Evolutionary conservation across 805 yeast genomes (phyloP).

Genomic region (Starmerella kuoi): DNA sequence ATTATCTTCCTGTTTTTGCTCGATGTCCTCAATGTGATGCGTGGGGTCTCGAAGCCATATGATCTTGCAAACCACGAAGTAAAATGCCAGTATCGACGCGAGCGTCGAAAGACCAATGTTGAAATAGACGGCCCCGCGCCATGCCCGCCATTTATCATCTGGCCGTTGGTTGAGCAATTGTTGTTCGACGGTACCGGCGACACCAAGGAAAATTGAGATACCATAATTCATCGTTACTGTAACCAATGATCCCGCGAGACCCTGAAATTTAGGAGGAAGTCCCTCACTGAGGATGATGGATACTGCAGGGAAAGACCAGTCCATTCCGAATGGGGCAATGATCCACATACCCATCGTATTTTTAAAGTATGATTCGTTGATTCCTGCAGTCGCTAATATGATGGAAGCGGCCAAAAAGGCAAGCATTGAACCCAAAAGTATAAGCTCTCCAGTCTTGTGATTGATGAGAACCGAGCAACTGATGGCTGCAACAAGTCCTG

Average conservation of each 20-base stretch:
- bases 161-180: constrained; percentile 28
- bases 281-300: constrained; percentile 47
- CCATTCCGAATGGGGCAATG: constrained; percentile 61
- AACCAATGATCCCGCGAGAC: constrained; percentile 64
- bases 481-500: constrained; percentile 47
- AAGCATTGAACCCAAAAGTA: constrained; percentile 40
- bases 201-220: constrained; percentile 53
- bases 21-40: too few species aligned
- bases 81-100: constrained; percentile 30
- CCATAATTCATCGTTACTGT: constrained; percentile 61
- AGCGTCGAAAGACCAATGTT: constrained; percentile 50
- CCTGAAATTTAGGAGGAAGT: constrained; percentile 54
- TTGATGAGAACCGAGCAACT: constrained; percentile 39
- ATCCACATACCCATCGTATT: constrained; percentile 45
- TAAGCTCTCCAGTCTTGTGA: constrained; percentile 37
- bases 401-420: constrained; percentile 46
- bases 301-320: constrained; percentile 62
- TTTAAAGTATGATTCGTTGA: constrained; percentile 46
- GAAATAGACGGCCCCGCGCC: constrained; percentile 45
- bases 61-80: constrained; percentile 1
- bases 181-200: constrained; percentile 53
- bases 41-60: too few species aligned
- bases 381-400: constrained; percentile 45
- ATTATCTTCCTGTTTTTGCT: too few species aligned
- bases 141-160: constrained; percentile 32